Percentiles rank a stretch among this genome's conserved stretches.
phyloP scores from a whole-genome alignment of 768 basidiomycete species.

The Lentinus brumalis region DNA sequence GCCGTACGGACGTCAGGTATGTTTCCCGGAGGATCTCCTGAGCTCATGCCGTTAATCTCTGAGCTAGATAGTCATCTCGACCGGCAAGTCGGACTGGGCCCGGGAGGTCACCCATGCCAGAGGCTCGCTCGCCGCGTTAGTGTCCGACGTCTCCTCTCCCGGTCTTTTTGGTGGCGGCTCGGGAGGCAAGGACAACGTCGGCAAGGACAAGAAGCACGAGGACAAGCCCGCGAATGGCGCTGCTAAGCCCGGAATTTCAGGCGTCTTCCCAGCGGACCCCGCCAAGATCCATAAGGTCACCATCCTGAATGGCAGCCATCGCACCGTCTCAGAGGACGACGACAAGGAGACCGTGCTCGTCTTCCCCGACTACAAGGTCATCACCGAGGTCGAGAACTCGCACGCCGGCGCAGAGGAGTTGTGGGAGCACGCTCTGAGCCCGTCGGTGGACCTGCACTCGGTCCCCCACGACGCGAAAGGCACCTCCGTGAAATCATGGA shows the following conservation, averaged over 20 bases:
- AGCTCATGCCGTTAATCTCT: conserved; percentile 5
- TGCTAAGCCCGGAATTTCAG: conserved; percentile 36
- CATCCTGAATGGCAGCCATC: conserved; percentile 84
- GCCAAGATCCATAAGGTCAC: conserved; percentile 47
- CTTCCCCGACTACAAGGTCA: conserved; percentile 89
- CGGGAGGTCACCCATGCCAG: conserved; percentile 72
- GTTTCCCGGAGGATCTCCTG: conserved; percentile 8
- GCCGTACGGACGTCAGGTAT: conserved; percentile 80
- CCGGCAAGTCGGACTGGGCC: conserved; percentile 89
- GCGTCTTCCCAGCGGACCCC: conserved; percentile 60
- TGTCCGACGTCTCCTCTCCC: conserved; percentile 29
- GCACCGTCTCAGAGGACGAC: conserved; percentile 64
- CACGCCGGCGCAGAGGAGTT: conserved; percentile 67
- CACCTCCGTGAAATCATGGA: conserved; percentile 64
- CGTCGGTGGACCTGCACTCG: conserved; percentile 52
- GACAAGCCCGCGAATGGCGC: not conserved
- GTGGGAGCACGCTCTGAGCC: conserved; percentile 65
- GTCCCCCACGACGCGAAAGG: conserved; percentile 39
- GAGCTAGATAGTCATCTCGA: conserved; percentile 79
- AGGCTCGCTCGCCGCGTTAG: conserved; percentile 68
- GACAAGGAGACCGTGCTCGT: conserved; percentile 80
- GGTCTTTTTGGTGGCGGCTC: conserved; percentile 4
- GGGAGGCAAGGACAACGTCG: conserved; percentile 6
- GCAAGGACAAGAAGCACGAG: conserved; percentile 10
- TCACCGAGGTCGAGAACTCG: conserved; percentile 70